Base-by-base conservation (phyloP, 768 basidiomycete genomes). In the Kwoniella newhampshirensis region DNA sequence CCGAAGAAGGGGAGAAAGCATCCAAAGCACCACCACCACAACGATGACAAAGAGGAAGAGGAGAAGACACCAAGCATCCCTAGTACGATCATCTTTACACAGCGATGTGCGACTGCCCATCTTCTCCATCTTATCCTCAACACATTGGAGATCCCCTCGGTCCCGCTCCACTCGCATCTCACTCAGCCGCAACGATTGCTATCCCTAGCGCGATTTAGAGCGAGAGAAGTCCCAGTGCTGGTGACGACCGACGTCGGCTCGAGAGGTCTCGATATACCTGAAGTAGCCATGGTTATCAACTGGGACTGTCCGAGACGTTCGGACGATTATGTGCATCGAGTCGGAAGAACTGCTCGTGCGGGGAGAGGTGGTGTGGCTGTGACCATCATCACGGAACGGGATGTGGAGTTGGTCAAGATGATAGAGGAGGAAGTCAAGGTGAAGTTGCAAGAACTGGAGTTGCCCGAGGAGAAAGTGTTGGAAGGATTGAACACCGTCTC, bases 241-340 rank as follows among this genome's bases (percentile, higher is more conserved):
- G 83, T 99, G 43, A 90, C 88, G 27, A 98, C 94, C 7, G 94
- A 97, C 73, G 94, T 99, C 28, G 96, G 91, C 15, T 87, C 89
- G 18, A 86, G 96, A 68, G 96, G 96, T 27, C 78, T 99, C 57
- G 96, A 98, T 78, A 94, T 98, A 54, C 91, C 91, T 59, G 90
- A 93, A 64, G 93, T 99, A 11, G 91, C 89, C 11, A 85, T 97
- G 80, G 91, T 99, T 18, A 81, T 99, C 55, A 98, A 99, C 63
- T 99, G 93, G 92, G 94, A 99, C 75, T 79, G 97, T 61, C 96
- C 96, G 13, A 81, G 82, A 21, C 74, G 75, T 11, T 62, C 90
- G 4, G 94, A 94, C 75, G 93, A 94, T 74, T 99, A 99, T 71
- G 88, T 91, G 1, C 96, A 99, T 79, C 84, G 96, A 20, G 96